Evolutionary conservation across 2,329 filamentous ascomycete genomes (phyloP).

Genomic region (Pseudogymnoascus sp.): DNA sequence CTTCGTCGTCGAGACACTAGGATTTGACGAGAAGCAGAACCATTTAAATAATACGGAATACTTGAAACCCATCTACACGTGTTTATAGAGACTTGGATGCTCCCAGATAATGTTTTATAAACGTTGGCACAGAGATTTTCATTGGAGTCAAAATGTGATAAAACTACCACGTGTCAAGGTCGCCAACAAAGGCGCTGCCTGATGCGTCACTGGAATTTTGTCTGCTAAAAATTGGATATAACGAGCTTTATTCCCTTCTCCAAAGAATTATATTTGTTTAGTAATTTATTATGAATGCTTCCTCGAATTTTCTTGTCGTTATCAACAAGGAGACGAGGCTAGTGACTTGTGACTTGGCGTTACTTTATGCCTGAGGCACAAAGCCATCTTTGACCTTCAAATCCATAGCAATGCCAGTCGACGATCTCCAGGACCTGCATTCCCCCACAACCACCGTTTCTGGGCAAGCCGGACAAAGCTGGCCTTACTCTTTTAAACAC

Average conservation of each 20-base stretch:
- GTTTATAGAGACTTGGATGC: neutral
- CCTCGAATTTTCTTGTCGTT: neutral
- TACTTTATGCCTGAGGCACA: neutral
- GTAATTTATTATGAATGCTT: neutral
- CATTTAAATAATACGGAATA: neutral
- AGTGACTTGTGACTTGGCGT: neutral
- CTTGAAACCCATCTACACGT: neutral
- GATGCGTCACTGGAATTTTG: neutral
- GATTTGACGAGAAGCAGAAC: neutral
- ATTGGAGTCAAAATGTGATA: neutral
- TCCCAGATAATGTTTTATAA: neutral
- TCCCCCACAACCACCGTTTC: constrained; percentile 7
- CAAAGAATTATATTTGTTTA: neutral
- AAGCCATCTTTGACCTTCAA: constrained; percentile 7
- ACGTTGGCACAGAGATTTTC: neutral
- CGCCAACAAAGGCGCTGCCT: neutral
- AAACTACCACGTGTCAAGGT: neutral
- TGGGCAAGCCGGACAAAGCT: constrained; percentile 2
- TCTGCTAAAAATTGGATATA: neutral
- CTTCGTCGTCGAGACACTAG: neutral
- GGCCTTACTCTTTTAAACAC: neutral
- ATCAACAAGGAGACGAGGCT: neutral
- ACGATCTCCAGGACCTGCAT: constrained; percentile 7
- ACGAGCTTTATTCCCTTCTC: neutral
- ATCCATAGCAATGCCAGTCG: constrained; percentile 7